Percentiles rank a stretch among this genome's conserved stretches.
phyloP scores from a whole-genome alignment of 768 basidiomycete genomes.

The Phaeotremella fagi region DNA sequence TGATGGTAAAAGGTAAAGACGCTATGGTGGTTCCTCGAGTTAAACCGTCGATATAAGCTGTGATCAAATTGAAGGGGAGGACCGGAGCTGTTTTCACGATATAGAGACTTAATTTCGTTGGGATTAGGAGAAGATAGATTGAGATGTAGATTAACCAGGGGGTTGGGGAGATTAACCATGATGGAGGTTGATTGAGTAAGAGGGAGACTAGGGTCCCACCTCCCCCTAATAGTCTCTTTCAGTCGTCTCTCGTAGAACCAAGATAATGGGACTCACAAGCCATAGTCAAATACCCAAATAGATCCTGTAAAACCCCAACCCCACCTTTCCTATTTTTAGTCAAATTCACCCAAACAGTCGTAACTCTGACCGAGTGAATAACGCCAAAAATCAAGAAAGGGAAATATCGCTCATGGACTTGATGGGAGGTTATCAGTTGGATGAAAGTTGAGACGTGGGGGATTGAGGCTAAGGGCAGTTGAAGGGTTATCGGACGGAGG shows the following conservation, averaged over 20 bases:
- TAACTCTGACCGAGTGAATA: conserved; percentile 32
- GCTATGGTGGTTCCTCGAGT: conserved; percentile 26
- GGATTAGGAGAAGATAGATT: conserved; percentile 27
- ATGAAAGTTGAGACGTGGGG: conserved; percentile 15
- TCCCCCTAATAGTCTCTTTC: conserved; percentile 32
- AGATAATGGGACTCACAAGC: conserved; percentile 29
- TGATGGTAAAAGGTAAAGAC: conserved; percentile 12
- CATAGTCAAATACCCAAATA: conserved; percentile 33
- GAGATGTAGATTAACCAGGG: conserved; percentile 36
- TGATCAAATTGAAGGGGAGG: conserved; percentile 20
- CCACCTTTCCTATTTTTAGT: conserved; percentile 16
- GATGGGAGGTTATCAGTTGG: conserved; percentile 19
- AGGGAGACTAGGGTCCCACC: conserved; percentile 32
- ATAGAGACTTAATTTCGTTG: conserved; percentile 25
- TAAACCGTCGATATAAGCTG: conserved; percentile 25
- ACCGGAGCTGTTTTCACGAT: conserved; percentile 25
- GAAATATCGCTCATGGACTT: conserved; percentile 28
- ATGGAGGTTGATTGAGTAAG: conserved; percentile 28
- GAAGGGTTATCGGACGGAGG: conserved; percentile 13
- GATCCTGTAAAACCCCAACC: conserved; percentile 28
- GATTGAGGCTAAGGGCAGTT: conserved; percentile 18
- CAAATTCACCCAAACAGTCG: conserved; percentile 32
- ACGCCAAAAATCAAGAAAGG: conserved; percentile 26
- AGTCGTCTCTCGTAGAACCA: neutral
- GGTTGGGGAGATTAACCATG: conserved; percentile 36